Evolutionary conservation across 1,139 yeast genomes (phyloP).

Genomic region (Lodderomyces oxycetoniae): DNA sequence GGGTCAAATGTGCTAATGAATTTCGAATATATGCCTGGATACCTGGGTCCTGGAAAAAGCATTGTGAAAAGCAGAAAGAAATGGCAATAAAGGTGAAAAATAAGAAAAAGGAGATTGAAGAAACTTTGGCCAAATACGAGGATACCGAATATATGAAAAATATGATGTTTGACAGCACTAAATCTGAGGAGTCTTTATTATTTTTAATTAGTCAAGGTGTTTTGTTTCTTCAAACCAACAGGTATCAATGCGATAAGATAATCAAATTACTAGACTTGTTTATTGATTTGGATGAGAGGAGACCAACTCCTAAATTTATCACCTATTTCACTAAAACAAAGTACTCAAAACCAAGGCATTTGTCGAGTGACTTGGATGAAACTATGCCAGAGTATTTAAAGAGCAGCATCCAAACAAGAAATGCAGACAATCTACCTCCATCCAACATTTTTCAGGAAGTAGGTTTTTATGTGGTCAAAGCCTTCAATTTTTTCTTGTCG

Average conservation of each 20-base stretch:
- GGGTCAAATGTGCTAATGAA: slow-evolving; percentile 30
- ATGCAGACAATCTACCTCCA: slow-evolving; percentile 33
- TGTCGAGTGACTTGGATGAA: slow-evolving; percentile 12
- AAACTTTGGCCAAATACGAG: slow-evolving; percentile 12
- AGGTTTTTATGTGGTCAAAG: slow-evolving; percentile 17
- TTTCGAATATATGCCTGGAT: slow-evolving; percentile 22
- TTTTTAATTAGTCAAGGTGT: slow-evolving; percentile 28
- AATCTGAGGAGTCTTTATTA: slow-evolving; percentile 25
- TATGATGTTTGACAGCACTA: slow-evolving; percentile 13
- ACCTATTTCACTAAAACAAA: slow-evolving; percentile 21
- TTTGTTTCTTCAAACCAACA: slow-evolving; percentile 21
- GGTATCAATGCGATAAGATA: slow-evolving; percentile 17
- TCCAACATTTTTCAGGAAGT: slow-evolving; percentile 18
- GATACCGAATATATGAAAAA: slow-evolving; percentile 16
- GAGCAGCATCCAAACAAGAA: slow-evolving; percentile 17
- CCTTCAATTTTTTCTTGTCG: slow-evolving; percentile 18
- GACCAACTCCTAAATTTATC: slow-evolving; percentile 23
- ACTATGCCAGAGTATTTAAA: slow-evolving; percentile 15
- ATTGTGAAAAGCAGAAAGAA: slow-evolving; percentile 17
- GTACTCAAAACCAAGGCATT: slow-evolving; percentile 11
- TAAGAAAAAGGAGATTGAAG: slow-evolving; percentile 11
- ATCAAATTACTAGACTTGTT: slow-evolving; percentile 23
- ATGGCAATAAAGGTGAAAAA: slow-evolving; percentile 16
- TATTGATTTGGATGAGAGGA: slow-evolving; percentile 23
- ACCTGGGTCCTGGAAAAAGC: slow-evolving; percentile 15